phyloP scores from a whole-genome alignment of 352 stramenopile species.

The Pythium phragmitis region DNA sequence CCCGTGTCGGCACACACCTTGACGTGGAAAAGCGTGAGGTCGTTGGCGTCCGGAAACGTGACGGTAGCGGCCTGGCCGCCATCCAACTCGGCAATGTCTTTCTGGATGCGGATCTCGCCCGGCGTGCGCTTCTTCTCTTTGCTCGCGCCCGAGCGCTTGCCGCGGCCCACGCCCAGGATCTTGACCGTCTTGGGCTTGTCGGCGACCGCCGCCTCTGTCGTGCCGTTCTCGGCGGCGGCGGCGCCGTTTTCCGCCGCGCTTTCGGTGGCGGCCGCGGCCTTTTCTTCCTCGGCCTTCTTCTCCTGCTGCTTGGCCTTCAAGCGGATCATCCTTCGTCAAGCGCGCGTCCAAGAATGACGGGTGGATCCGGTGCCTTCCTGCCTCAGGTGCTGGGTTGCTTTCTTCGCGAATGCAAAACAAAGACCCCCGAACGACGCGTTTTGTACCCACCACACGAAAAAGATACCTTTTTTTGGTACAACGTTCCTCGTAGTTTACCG shows the following conservation, averaged over 20 bases:
- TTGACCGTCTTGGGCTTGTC: slow-evolving; percentile 78
- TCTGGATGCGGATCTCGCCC: slow-evolving; percentile 98
- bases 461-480: slow-evolving; percentile 15
- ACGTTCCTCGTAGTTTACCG: neutral
- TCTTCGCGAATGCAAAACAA: neutral
- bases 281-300: slow-evolving; percentile 81
- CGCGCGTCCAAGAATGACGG: neutral
- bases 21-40: slow-evolving; percentile 93
- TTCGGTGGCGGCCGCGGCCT: slow-evolving; percentile 29
- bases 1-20: slow-evolving; percentile 94
- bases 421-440: neutral
- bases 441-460: slow-evolving; percentile 1
- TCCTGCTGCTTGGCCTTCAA: slow-evolving; percentile 85
- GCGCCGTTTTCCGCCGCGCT: slow-evolving; percentile 15
- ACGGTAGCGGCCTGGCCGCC: slow-evolving; percentile 95
- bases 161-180: slow-evolving; percentile 81
- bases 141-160: slow-evolving; percentile 56
- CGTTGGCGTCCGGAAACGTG: slow-evolving; percentile 96
- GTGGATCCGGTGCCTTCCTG: too few species aligned
- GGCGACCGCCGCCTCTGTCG: slow-evolving; percentile 7
- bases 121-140: slow-evolving; percentile 94
- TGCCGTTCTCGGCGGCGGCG: slow-evolving; percentile 24
- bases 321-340: slow-evolving; percentile 51
- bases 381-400: slow-evolving; percentile 4
- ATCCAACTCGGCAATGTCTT: slow-evolving; percentile 98